Evolutionary conservation across 2,329 filamentous ascomycete species (phyloP), one percentile per base, ranked within the genome.

Genomic region (Waltergamsia citrina): DNA sequence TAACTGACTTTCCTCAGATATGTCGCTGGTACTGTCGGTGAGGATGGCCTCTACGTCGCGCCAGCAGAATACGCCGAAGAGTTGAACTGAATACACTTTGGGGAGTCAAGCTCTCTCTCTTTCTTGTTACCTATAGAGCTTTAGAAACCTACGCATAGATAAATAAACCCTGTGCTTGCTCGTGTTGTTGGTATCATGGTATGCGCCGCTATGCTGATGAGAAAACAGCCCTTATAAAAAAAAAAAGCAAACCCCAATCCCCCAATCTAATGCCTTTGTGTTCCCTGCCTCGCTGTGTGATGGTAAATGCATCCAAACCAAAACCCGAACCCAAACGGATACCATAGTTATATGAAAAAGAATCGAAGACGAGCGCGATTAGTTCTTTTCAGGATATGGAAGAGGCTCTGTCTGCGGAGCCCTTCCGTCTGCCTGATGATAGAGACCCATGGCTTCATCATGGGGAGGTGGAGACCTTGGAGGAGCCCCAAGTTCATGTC

Each of bases 11-110:
- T 18, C n/a, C 4, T 2, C 17, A 69, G 66, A 46, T 69, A 62
- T 34, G 59, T 70, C 2, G 47, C 51, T 2, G 56, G 56, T 8
- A 62, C 60, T 0, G 49, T 57, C 43, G 51, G 54, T 5, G 49
- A 47, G 4, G 50, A 51, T 9, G 59, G 57, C 0, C 55, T 54
- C 0, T 64, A 49, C 29, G 53, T 61, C 11, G 53, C 56, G 3
- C 60, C 60, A 0, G 36, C 51, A 0, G 47, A 57, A 34, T 60
- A 49, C 22, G 40, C 46, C 2, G 54, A 57, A 10, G 54, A 59
- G 17, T 42, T 58, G 4, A 54, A 59, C 29, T 54, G 51, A 36
- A 17, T 3, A n/a, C n/a, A n/a, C n/a, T n/a, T n/a, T n/a, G n/a
- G n/a, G n/a, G n/a, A n/a, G n/a, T n/a, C n/a, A n/a, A n/a, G n/a